Percentiles rank a stretch among this genome's conserved stretches.
These are phyloP conservation scores for Cytospora mali DNA, from an alignment of 2,329 filamentous ascomycete genomes.

Conservation along the genomic window DNA sequence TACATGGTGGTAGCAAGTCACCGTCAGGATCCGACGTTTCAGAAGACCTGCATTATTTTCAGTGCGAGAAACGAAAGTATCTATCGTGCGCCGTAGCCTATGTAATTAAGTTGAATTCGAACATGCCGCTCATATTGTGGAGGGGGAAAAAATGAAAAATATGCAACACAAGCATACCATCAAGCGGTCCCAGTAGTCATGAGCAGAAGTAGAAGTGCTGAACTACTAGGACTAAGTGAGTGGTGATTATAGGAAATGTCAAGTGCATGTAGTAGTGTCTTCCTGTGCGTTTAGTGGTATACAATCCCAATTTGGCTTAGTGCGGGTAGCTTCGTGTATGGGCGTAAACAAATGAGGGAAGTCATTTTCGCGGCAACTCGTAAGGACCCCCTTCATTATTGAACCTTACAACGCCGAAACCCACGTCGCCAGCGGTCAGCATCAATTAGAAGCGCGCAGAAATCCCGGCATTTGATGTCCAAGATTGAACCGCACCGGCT, in stretches of 20 bases:
- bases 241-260: neutral
- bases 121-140: neutral
- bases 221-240: neutral
- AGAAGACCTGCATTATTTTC: neutral
- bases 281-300: neutral
- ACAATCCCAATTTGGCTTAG: conserved; percentile 16
- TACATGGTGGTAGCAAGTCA: conserved; percentile 7
- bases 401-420: conserved; percentile 15
- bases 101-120: neutral
- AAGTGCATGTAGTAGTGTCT: neutral
- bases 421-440: conserved; percentile 20
- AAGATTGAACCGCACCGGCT: conserved; percentile 2
- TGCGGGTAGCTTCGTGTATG: conserved; percentile 5
- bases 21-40: neutral
- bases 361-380: conserved; percentile 23
- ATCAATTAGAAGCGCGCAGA: conserved; percentile 27
- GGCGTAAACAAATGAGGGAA: conserved; percentile 26
- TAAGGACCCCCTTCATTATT: conserved; percentile 7
- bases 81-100: neutral
- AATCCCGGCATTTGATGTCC: conserved; percentile 15
- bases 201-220: neutral
- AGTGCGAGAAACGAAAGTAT: neutral
- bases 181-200: neutral
- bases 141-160: neutral
- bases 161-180: neutral